Percentiles rank a stretch among this genome's conserved stretches.
Evolutionary conservation across 1,284 basidiomycete species (phyloP).

Genomic region (Apiotrichum gracile): DNA sequence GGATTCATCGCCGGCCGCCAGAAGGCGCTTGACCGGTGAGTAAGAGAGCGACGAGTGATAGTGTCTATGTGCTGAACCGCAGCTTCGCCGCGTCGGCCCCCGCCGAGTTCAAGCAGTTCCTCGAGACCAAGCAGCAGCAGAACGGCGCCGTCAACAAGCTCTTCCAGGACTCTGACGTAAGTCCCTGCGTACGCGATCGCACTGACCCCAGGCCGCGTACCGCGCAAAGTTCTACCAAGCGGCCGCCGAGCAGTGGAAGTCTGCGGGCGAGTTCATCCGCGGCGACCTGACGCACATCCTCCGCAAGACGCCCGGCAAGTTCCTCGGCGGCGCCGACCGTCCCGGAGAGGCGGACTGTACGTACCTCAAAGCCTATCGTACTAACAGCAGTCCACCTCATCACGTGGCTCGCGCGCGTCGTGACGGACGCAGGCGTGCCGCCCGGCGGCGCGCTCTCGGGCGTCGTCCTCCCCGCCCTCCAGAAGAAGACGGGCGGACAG

Average conservation of each 20-base stretch:
- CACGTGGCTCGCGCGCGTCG: constrained; percentile 42
- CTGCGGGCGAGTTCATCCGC: constrained; percentile 32
- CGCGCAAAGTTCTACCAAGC: constrained; percentile 27
- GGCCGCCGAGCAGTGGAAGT: constrained; percentile 35
- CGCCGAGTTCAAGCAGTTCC: constrained; percentile 53
- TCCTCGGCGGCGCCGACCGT: constrained; percentile 21
- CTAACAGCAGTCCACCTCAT: constrained; percentile 37
- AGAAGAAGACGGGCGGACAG: constrained; percentile 33
- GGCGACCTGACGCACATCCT: constrained; percentile 37
- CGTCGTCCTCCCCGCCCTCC: constrained; percentile 28
- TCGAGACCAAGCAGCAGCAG: constrained; percentile 51
- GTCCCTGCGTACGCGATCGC: constrained; percentile 3
- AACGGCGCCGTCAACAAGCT: constrained; percentile 52
- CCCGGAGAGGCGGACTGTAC: constrained; percentile 43
- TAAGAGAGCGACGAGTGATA: no score
- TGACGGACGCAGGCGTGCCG: constrained; percentile 35
- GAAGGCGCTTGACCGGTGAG: constrained; percentile 36
- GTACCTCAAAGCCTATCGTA: constrained; percentile 5
- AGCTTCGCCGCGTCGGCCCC: constrained; percentile 49
- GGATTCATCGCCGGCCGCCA: constrained; percentile 51
- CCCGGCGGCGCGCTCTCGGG: constrained; percentile 20
- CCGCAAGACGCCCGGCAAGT: constrained; percentile 29
- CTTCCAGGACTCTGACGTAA: constrained; percentile 30
- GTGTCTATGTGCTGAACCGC: no score
- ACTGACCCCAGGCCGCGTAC: constrained; percentile 16